Evolutionary conservation across 1,284 basidiomycete genomes (phyloP), one percentile per base, ranked within the genome.

Genomic region (Malassezia obtusa): DNA sequence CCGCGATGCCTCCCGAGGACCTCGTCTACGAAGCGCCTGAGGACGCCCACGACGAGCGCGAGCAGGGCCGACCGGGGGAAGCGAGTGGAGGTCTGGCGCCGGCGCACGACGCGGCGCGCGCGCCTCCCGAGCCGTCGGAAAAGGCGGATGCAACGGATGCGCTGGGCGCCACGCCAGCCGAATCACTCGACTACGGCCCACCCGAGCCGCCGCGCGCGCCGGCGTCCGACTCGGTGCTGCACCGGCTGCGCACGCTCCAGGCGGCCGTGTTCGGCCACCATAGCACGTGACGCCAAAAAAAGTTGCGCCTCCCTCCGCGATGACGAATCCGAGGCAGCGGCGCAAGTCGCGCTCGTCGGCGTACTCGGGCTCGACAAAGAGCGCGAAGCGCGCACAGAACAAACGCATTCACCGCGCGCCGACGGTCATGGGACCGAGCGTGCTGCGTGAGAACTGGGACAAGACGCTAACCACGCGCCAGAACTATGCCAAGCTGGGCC

Each of bases 291-390:
- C 32, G 12, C n/a, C 41, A 35, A 35, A 35, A 35, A 35, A 35
- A 28, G n/a, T 28, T 41, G 39, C n/a, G 25, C 37, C 9, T 26
- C 11, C 5, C 11, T 7, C 28, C 48, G 61, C 49, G 19, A 94
- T 95, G 90, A 88, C 85, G 49, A 94, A 92, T 75, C 90, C 90
- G 63, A 82, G 89, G 55, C 90, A 94, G 76, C 80, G 87, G 58
- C 80, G 84, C 59, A 90, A 90, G 77, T 73, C 80, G 46, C 82
- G 84, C 31, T 88, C 87, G 43, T 81, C 82, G 5, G 45, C 57
- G 19, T 49, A 59, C 32, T 54, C 59, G 22, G 66, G 63, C 21
- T 78, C 81, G 9, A 79, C 88, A 70, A 81, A 77, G 61, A 77
- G 83, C 17, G 80, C 88, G 47, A 83, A 82, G 39, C 83, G 83